A percentile compares a stretch with the other conserved stretches of the same genome.
phyloP scores from a whole-genome alignment of 352 stramenopile species.

The Phytophthora hybrid region DNA sequence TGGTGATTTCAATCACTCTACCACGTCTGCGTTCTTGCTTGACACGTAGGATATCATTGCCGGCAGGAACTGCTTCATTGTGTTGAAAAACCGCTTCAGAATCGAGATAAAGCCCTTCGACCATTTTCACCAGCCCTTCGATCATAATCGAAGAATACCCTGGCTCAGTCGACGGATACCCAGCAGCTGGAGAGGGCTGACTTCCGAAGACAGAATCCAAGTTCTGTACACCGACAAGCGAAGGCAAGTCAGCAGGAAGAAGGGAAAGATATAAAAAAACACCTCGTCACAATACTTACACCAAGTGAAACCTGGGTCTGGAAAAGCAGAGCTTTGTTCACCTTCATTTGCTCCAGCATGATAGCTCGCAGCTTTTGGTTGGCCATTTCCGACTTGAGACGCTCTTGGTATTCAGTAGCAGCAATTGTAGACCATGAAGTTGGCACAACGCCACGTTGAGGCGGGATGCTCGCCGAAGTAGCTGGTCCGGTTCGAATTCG shows the following conservation, averaged over 20 bases:
- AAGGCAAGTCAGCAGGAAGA: background rate
- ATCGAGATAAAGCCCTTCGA: constrained; percentile 31
- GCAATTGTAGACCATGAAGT: constrained; percentile 32
- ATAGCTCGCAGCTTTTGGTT: constrained; percentile 34
- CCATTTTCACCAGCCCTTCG: constrained; percentile 29
- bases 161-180: background rate
- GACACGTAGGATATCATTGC: background rate
- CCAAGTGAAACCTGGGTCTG: constrained; percentile 23
- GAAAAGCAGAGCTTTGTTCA: constrained; percentile 22
- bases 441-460: background rate
- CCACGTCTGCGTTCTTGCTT: background rate
- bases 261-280: background rate
- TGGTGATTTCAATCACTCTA: constrained; percentile 27
- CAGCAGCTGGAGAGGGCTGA: background rate
- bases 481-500: background rate
- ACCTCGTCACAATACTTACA: constrained; percentile 11
- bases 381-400: constrained; percentile 25
- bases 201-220: constrained; percentile 10
- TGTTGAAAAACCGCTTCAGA: constrained; percentile 23
- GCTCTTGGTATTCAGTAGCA: constrained; percentile 25
- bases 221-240: constrained; percentile 1
- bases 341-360: constrained; percentile 23
- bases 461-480: background rate
- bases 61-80: background rate
- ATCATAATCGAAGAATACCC: constrained; percentile 16